Percentiles rank a stretch among this genome's conserved stretches.
These are phyloP conservation scores for Crotalaria pallida DNA, from an alignment of 306 rosid species.

Conservation along the genomic window DNA sequence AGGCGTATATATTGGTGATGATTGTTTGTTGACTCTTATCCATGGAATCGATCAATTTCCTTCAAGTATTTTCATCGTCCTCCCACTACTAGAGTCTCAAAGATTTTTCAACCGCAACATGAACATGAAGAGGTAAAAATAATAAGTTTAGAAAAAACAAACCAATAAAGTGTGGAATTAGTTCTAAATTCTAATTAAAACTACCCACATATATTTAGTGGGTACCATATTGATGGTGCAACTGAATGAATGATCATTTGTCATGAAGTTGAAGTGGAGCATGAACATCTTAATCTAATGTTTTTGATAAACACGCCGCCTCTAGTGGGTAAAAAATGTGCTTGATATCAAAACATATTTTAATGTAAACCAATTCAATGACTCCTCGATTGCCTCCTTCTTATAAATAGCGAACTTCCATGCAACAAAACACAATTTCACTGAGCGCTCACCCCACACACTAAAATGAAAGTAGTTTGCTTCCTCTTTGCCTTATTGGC, in stretches of 20 bases:
- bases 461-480: background rate
- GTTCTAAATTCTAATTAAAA: no score
- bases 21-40: no score
- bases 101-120: no score
- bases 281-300: background rate
- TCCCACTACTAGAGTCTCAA: no score
- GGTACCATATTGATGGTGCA: background rate
- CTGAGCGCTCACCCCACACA: background rate
- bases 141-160: no score
- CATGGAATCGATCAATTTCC: no score
- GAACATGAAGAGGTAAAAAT: no score
- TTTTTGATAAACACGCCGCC: background rate
- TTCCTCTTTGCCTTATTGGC: background rate
- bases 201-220: background rate
- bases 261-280: background rate
- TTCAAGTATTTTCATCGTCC: no score
- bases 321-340: background rate
- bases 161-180: no score
- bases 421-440: background rate
- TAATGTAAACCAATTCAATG: background rate
- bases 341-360: no score
- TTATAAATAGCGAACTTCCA: constrained; percentile 23
- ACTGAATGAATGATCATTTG: background rate
- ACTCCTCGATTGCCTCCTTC: background rate
- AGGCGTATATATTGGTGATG: no score